Conservation (phyloP, 768 basidiomycete genomes). For the Pulveroboletus sp. region DNA sequence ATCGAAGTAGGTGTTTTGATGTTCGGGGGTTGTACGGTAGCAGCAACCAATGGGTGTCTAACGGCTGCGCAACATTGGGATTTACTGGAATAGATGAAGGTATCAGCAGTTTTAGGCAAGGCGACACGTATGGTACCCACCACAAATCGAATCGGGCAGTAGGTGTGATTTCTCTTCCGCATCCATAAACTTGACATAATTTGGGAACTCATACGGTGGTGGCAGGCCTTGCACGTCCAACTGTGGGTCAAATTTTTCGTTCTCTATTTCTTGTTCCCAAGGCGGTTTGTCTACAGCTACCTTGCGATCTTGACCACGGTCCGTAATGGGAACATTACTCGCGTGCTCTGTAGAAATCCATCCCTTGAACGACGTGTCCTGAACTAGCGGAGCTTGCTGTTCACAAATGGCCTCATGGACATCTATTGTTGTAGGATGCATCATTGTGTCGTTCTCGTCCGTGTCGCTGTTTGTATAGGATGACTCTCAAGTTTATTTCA, state of each 20-base stretch:
- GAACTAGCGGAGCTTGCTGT: too few relatives aligned
- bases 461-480: background rate
- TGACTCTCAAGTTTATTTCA: background rate
- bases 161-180: background rate
- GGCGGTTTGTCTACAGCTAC: too few relatives aligned
- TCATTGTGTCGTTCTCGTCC: background rate
- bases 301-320: background rate
- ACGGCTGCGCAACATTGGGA: conserved; percentile 6
- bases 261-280: background rate
- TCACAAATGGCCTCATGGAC: too few relatives aligned
- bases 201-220: background rate
- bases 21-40: conserved; percentile 34
- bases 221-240: background rate
- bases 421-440: too few relatives aligned
- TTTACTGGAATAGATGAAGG: background rate
- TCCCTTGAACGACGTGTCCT: too few relatives aligned
- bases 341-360: too few relatives aligned
- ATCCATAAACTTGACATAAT: background rate
- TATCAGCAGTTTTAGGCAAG: too few relatives aligned
- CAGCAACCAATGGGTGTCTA: conserved; percentile 43
- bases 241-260: background rate
- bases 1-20: conserved; percentile 37
- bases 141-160: background rate
- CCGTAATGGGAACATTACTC: background rate
- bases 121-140: background rate